Base-by-base conservation (phyloP, 169 alveolate species). In the Cytauxzoon felis region DNA sequence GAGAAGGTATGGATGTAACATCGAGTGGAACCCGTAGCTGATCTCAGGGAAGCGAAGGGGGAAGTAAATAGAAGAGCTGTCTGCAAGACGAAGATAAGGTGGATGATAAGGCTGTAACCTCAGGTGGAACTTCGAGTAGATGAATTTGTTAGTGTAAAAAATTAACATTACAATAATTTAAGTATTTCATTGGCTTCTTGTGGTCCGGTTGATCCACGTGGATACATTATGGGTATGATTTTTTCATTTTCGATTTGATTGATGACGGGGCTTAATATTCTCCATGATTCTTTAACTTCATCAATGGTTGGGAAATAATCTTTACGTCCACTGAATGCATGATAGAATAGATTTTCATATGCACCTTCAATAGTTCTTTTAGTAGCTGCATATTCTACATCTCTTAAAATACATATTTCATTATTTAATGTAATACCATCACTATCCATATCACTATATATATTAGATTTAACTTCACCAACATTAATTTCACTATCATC, bases 351-450 rank as follows among this genome's bases (percentile, higher is more conserved):
- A 9, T 59, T 54, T 30, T 76, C 86, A 47, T 76, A 76, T 66
- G 76, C 67, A 23, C 86, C 86, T 7, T 53, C 86, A 21, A 76
- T 66, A 24, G 86, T 58, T 5, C 73, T 47, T 73, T 65, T 76
- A 21, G 81, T 59, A 13, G 63, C 76, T 32, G 70, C 49, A 33
- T 66, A 64, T 61, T 64, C 86, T 4, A 76, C 86, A 24, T 59
- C 86, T 24, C 68, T 68, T 21, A 76, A 57, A 5, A 73, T 73
- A 18, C 69, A 42, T 51, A 64, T 71, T 61, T 64, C 84, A 40
- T 53, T 47, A 43, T 73, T 73, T 60, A 71, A 3, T 3, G 30
- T 23, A 52, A 34, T 48, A 33, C 16, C 51, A 21, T 73, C 84
- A 18, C 52, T 56, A 26, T 73, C 84, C 26, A 59, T 57, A 27